Evolutionary conservation across 139 green algal species (phyloP).

Genomic region (Zygnema cylindricum): DNA sequence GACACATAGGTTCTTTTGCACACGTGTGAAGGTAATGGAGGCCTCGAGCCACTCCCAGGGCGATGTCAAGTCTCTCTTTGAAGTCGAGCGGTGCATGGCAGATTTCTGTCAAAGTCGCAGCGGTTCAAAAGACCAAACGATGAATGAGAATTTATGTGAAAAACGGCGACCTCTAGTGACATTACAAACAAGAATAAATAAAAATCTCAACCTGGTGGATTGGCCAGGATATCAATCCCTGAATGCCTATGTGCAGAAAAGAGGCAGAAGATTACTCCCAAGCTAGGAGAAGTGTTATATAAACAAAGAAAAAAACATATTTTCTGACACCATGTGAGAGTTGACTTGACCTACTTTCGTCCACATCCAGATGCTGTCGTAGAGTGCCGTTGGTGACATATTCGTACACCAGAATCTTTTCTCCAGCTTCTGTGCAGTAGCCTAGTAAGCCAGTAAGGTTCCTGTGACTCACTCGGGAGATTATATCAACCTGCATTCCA

Average conservation of each 20-base stretch:
- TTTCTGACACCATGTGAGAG: too few relatives aligned
- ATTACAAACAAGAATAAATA: too few relatives aligned
- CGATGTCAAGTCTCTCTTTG: constrained; percentile 18
- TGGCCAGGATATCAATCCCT: too few relatives aligned
- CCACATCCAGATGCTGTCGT: background rate
- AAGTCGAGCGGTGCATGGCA: background rate
- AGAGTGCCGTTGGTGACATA: constrained; percentile 16
- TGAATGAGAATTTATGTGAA: too few relatives aligned
- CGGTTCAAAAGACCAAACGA: too few relatives aligned
- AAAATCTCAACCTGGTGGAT: too few relatives aligned
- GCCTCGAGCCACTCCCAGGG: constrained; percentile 25
- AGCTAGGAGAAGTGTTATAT: too few relatives aligned
- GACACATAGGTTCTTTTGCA: constrained; percentile 15
- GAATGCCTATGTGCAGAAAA: too few relatives aligned
- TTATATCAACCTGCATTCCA: background rate
- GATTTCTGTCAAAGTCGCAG: too few relatives aligned
- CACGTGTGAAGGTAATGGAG: constrained; percentile 36
- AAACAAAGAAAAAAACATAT: too few relatives aligned
- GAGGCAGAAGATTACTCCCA: too few relatives aligned
- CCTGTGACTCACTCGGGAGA: background rate
- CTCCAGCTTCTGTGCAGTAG: constrained; percentile 1
- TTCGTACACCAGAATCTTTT: constrained; percentile 19
- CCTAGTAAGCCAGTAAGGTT: background rate
- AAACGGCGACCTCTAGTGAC: too few relatives aligned
- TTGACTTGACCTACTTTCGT: background rate